Base-by-base conservation (phyloP, 106 monocot genomes). In the Triglochin maritima region DNA sequence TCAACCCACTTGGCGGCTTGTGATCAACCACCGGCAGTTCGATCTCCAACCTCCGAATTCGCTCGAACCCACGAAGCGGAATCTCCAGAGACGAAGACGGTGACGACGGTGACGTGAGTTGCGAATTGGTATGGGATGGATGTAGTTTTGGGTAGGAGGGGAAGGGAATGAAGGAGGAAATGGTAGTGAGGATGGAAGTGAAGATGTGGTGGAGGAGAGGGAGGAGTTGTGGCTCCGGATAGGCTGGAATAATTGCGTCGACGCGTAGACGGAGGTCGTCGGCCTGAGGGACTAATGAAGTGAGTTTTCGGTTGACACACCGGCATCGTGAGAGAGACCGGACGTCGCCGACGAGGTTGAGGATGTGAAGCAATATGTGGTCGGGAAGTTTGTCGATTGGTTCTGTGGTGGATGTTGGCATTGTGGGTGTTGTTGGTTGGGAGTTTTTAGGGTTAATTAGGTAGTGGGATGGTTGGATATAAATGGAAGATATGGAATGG, bases 321-420 rank as follows among this genome's bases (percentile, higher is more conserved):
- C 65, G 65, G 47, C 65, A 50, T 7, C 47, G 49, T 8, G 65
- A 46, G 15, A 65, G 65, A 47, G 15, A 48, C n/a, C 65, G 50
- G 3, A 43, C 65, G 15, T 65, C 49, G 6, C 17, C 65, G 14
- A 65, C 65, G 48, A 49, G 11, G 49, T 63, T 46, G 8, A 63
- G 17, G 65, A 50, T 65, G 12, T 17, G 14, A 15, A 50, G 12
- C 47, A 49, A 2, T 7, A 65, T n/a, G 65, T 48, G 13, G 49
- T 50, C 49, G 2, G 65, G 45, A 9, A 63, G 63, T 4, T 3
- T 5, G 12, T 63, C 63, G 44, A 63, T 4, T 29, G 29, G 29
- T 29, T 29, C 29, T 29, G 29, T 29, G 29, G 29, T 29, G 29
- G 29, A 29, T 29, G 29, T 29, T 29, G 29, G 29, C 29, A 1